These are phyloP conservation scores for Phytophthora cryptogea DNA, from an alignment of 352 stramenopile species.

Conservation along the genomic window DNA sequence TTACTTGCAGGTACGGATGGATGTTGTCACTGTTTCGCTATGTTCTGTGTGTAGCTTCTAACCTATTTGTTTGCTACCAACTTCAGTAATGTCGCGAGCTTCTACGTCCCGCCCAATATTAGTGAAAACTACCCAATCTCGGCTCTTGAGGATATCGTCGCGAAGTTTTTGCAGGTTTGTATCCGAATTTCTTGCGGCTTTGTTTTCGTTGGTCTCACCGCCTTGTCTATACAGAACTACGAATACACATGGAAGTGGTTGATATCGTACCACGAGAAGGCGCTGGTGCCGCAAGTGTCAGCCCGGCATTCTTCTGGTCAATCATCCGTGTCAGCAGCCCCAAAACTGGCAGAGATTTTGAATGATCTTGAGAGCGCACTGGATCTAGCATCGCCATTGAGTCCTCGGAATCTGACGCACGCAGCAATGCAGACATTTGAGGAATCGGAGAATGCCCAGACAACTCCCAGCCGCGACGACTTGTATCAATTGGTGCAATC, in stretches of 20 bases:
- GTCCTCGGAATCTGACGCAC: slow-evolving; percentile 52
- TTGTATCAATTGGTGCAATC: slow-evolving; percentile 72
- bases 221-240: slow-evolving; percentile 55
- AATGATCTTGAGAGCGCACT: slow-evolving; percentile 64
- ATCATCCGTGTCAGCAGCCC: slow-evolving; percentile 19
- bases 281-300: slow-evolving; percentile 22
- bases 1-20: slow-evolving; percentile 75
- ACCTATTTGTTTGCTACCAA: slow-evolving; percentile 10
- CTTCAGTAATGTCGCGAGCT: slow-evolving; percentile 75
- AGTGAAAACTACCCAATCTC: slow-evolving; percentile 85
- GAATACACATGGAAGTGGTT: slow-evolving; percentile 80
- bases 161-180: slow-evolving; percentile 85
- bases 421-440: slow-evolving; percentile 44
- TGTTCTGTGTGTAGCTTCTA: slow-evolving; percentile 2
- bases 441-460: slow-evolving; percentile 26
- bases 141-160: slow-evolving; percentile 85
- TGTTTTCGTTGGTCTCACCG: slow-evolving; percentile 4
- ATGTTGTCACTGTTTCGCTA: background rate
- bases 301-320: slow-evolving; percentile 30
- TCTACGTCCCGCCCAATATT: slow-evolving; percentile 85
- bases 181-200: background rate
- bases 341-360: slow-evolving; percentile 58
- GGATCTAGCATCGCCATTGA: slow-evolving; percentile 71
- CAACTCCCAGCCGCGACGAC: slow-evolving; percentile 38
- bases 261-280: slow-evolving; percentile 66